Evolutionary conservation across 305 asterid genomes (phyloP), one percentile per base, ranked within the genome.

Genomic region (Fraxinus floribunda): DNA sequence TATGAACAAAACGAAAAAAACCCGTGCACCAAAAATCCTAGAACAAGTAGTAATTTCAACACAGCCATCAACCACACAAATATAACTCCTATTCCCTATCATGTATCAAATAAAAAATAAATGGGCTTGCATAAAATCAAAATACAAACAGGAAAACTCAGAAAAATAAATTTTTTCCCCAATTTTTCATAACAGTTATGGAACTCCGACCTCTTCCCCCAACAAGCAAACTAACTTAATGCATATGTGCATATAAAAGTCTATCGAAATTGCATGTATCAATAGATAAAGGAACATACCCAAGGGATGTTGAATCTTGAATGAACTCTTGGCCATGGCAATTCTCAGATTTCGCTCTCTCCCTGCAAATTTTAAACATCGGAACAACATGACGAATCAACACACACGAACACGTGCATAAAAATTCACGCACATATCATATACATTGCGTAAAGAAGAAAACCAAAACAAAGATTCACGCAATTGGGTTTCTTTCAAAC

Each of bases 321-420:
- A 91, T 18, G 91, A 88, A 84, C 87, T 85, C 84, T 83, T 90
- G 16, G 90, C 91, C 95, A 91, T 90, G 81, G 86, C 70, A 79
- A 66, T 84, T 66, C 75, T 87, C 84, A 78, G 76, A 39, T 80
- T 83, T 81, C 66, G 88, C 84, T 78, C 84, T 39, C 64, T 79
- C 85, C 46, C 92, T 89, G 91, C 90, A 80, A 82, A 88, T 78
- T 83, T 85, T 82, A 88, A 68, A 78, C 88, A 90, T 29, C 36
- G 46, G 84, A 86, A 88, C 84, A 88, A 36, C 89, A 87, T 89
- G 87, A 89, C 52, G 72, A 77, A 76, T 79, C 30, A 62, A 78
- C 24, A 78, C 81, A 49, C 39, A 57, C 76, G 9, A 34, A 7
- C 78, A 71, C 41, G 26, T 7, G 44, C 55, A 81, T 35, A 30